Evolutionary conservation across 164 flowering plant genomes (phyloP).

Genomic region (Macadamia integrifolia): DNA sequence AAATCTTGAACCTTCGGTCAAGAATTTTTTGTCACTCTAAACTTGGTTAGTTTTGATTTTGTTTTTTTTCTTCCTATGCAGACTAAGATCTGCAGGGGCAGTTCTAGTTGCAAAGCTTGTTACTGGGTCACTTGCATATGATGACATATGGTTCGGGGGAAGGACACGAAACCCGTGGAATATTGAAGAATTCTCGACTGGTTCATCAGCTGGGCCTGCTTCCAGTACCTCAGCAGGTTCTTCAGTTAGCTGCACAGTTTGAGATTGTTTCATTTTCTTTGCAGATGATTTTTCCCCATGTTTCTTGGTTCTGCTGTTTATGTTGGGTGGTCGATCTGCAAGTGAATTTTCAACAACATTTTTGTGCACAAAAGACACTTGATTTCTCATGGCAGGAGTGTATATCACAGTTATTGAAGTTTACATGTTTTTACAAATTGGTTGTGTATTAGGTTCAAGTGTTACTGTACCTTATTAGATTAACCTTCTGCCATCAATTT

Average conservation of each 20-base stretch:
- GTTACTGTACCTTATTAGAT: neutral
- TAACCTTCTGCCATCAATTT: no score
- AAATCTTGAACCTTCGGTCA: neutral
- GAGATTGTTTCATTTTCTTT: neutral
- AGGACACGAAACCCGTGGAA: conserved; percentile 97
- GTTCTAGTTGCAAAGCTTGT: conserved; percentile 91
- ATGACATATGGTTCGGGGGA: conserved; percentile 98
- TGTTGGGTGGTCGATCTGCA: no score
- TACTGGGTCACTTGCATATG: conserved; percentile 83
- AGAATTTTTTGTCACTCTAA: neutral
- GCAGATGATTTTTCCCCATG: neutral
- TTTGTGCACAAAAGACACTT: no score
- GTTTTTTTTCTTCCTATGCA: conserved; percentile 16
- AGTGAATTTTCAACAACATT: no score
- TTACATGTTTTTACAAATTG: neutral
- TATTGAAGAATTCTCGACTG: conserved; percentile 82
- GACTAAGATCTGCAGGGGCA: conserved; percentile 79
- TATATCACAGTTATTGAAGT: no score
- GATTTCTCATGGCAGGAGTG: no score
- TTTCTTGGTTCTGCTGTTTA: no score
- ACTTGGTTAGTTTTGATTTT: neutral
- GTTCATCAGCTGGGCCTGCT: conserved; percentile 97
- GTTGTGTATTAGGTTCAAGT: neutral
- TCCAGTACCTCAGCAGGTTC: conserved; percentile 88
- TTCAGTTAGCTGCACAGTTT: neutral